These are phyloP conservation scores for Penicillium verrucosum DNA, from an alignment of 2,329 filamentous ascomycete genomes.

Conservation along the genomic window DNA sequence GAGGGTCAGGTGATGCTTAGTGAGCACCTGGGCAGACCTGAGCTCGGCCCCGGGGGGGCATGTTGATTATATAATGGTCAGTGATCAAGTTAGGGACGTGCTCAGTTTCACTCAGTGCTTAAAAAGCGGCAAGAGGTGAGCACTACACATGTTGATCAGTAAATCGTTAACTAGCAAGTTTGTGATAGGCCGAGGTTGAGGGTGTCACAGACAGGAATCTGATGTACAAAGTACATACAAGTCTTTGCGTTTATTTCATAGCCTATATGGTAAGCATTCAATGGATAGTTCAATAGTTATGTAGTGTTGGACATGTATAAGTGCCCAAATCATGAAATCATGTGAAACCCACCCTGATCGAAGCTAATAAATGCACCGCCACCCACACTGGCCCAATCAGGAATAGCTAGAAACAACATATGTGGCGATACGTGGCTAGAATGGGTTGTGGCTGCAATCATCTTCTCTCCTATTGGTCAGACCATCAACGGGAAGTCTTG, in stretches of 20 bases:
- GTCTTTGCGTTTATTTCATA: neutral
- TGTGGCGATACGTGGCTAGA: conserved; percentile 22
- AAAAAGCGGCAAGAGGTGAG: too few species aligned
- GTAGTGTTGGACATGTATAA: neutral
- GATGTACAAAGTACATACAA: neutral
- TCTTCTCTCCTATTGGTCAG: neutral
- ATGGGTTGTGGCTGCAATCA: neutral
- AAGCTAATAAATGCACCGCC: conserved; percentile 3
- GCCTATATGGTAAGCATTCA: neutral
- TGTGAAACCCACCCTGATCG: neutral
- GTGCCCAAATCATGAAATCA: neutral
- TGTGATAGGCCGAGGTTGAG: neutral
- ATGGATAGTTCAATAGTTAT: too few species aligned
- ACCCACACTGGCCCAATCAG: neutral
- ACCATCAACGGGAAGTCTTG: conserved; percentile 7
- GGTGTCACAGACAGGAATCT: neutral
- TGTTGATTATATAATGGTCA: too few species aligned
- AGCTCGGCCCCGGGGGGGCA: too few species aligned
- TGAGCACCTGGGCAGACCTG: too few species aligned
- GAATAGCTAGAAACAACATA: neutral
- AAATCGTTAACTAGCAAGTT: neutral
- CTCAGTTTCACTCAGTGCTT: too few species aligned
- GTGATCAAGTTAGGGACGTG: too few species aligned
- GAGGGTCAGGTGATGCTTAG: too few species aligned
- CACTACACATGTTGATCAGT: neutral